phyloP scores from a whole-genome alignment of 257 asterid species.

The Solanum clarkiae region DNA sequence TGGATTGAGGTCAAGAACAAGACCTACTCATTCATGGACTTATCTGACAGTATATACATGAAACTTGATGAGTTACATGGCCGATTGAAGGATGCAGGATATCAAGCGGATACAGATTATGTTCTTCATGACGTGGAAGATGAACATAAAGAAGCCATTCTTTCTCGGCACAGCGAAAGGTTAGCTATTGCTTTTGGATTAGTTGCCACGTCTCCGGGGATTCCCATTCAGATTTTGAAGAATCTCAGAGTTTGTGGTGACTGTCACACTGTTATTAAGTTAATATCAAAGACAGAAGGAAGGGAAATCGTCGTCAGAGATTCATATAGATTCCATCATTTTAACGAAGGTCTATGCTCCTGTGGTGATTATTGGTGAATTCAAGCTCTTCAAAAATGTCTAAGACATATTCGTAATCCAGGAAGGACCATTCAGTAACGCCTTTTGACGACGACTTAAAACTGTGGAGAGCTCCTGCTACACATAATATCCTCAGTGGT shows the following conservation, averaged over 20 bases:
- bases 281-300: slow-evolving; percentile 68
- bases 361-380: slow-evolving; percentile 86
- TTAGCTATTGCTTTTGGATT: slow-evolving; percentile 87
- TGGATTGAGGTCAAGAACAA: slow-evolving; percentile 94
- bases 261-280: slow-evolving; percentile 78
- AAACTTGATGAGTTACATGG: slow-evolving; percentile 59
- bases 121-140: slow-evolving; percentile 90
- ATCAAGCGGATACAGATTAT: slow-evolving; percentile 58
- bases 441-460: not conserved
- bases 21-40: slow-evolving; percentile 66
- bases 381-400: not conserved
- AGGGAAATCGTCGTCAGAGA: slow-evolving; percentile 82
- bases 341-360: slow-evolving; percentile 67
- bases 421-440: not conserved
- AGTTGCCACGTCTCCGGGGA: slow-evolving; percentile 42
- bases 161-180: slow-evolving; percentile 84
- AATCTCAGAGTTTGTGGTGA: too few species aligned
- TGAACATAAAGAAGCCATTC: slow-evolving; percentile 80
- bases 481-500: not conserved
- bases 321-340: slow-evolving; percentile 86
- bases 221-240: slow-evolving; percentile 66
- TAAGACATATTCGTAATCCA: not conserved
- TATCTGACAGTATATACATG: slow-evolving; percentile 48
- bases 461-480: not conserved
- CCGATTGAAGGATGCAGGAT: slow-evolving; percentile 66